Conservation (phyloP, 108 stramenopile genomes). For the Cylindrotheca fusiformis region DNA sequence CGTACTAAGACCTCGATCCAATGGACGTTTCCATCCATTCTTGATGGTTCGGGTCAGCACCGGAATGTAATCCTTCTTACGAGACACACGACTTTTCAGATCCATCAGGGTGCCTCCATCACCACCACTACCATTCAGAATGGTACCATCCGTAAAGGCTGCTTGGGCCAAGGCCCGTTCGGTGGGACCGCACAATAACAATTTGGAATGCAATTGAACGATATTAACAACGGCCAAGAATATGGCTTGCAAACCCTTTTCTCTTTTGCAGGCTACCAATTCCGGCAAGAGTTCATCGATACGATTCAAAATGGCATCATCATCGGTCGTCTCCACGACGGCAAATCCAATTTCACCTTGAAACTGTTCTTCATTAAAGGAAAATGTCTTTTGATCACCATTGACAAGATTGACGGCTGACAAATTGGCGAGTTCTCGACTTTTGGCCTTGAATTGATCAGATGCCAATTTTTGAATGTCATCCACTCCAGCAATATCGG, state of each 20-base stretch:
- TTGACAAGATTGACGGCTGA: slow-evolving; percentile 48
- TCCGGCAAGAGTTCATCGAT: slow-evolving; percentile 50
- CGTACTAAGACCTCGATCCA: neutral
- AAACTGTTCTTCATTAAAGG: slow-evolving; percentile 34
- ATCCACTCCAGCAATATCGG: slow-evolving; percentile 52
- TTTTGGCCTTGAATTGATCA: slow-evolving; percentile 76
- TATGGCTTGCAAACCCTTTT: slow-evolving; percentile 32
- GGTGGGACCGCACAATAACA: slow-evolving; percentile 52
- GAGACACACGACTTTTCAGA: slow-evolving; percentile 45
- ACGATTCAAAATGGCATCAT: slow-evolving; percentile 48
- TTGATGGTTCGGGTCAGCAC: slow-evolving; percentile 42
- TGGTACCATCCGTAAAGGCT: slow-evolving; percentile 35
- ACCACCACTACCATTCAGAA: no score
- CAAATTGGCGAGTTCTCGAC: slow-evolving; percentile 40
- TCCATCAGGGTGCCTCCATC: slow-evolving; percentile 43
- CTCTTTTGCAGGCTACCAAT: slow-evolving; percentile 59
- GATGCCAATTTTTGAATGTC: slow-evolving; percentile 57
- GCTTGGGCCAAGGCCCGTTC: slow-evolving; percentile 43
- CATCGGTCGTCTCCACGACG: slow-evolving; percentile 80
- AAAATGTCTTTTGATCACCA: slow-evolving; percentile 74
- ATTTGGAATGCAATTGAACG: slow-evolving; percentile 42
- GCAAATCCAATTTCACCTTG: slow-evolving; percentile 62
- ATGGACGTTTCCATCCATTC: slow-evolving; percentile 37
- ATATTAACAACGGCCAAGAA: slow-evolving; percentile 66
- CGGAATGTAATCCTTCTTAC: slow-evolving; percentile 66